Evolutionary conservation across 306 rosid genomes (phyloP), one percentile per base, ranked within the genome.

Genomic region (Vigna angularis): DNA sequence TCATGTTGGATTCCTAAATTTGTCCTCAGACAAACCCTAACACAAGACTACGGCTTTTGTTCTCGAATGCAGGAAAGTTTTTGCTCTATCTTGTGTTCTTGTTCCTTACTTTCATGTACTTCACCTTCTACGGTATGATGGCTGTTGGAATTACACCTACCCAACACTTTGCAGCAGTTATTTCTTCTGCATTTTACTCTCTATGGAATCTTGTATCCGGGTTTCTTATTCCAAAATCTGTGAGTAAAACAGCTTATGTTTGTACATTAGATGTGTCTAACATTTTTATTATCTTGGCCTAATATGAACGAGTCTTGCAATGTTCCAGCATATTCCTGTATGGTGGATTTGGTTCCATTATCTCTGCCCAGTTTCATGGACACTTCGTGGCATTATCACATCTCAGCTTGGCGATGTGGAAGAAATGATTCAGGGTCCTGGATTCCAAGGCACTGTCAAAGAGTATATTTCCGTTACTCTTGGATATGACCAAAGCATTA

Each of bases 291-390:
- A 0, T 6, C 59, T 63, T 22, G n/a, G 12, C 70, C 26, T 49
- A 1, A 61, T 63, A 32, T 24, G 3, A 58, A 73, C 14, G 32
- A 48, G 28, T 73, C 16, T 66, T 78, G 76, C 47, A 59, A 47
- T 50, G 61, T 74, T 81, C 61, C 90, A 93, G 94, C 47, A 34
- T 1, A 91, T 93, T 62, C 98, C 98, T 34, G 45, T 34, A 82
- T 89, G 90, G 90, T 91, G 98, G 98, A 28, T 89, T 20, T 93
- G 98, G 98, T 89, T 91, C 86, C 89, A 93, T 82, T 89, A 91
- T 78, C 38, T 91, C 48, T 86, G 88, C 71, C 98, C 96, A 4
- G 73, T 93, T 81, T 66, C 96, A 47, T 93, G 98, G 98, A 93
- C 98, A 48, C 84, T 93, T 3, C 83, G 88, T 36, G 98, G 98